Evolutionary conservation across 257 asterid species (phyloP), one percentile per base, ranked within the genome.

Genomic region (Nicotiana noctiflora): DNA sequence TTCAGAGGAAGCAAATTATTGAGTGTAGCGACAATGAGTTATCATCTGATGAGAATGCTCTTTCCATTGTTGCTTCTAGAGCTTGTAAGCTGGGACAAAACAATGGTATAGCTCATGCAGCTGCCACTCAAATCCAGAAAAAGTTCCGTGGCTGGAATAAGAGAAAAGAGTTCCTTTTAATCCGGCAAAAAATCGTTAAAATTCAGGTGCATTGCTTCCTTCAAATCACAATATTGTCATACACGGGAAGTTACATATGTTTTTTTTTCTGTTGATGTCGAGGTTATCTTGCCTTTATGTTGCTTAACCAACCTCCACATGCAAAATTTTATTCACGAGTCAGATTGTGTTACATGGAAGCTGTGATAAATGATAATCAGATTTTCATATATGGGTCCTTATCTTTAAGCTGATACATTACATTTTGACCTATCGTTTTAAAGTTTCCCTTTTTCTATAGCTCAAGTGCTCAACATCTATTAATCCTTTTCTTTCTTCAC

Each of bases 91-190:
- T 85, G 40, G 89, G 94, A 80, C 87, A 81, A 76, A 64, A 88
- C 80, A 89, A 88, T 72, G 86, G 92, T 64, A 82, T 55, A 88
- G 90, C 86, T 82, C 91, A 89, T 85, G 86, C 93, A 83, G 99
- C 99, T 82, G 99, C 99, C 56, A 25, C 82, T 77, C 90, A 84
- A 60, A 95, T 95, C 84, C 99, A 95, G 93, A 95, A 95, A 82
- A 95, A 92, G 85, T 95, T 84, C 77, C 99, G 99, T 79, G 98
- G 99, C 75, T 95, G 97, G 97, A 92, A 87, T 88, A 93, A 88
- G 89, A 88, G 98, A 27, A 91, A 88, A 84, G 98, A 93, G 64
- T 95, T 88, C 84, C 87, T 95, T 66, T 81, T 90, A 17, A 90
- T 93, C 65, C 90, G 97, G 55, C 90, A 93, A 87, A 92, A 92